Evolutionary conservation across 2,329 filamentous ascomycete genomes (phyloP).

Genomic region (Cladosporium sp.): DNA sequence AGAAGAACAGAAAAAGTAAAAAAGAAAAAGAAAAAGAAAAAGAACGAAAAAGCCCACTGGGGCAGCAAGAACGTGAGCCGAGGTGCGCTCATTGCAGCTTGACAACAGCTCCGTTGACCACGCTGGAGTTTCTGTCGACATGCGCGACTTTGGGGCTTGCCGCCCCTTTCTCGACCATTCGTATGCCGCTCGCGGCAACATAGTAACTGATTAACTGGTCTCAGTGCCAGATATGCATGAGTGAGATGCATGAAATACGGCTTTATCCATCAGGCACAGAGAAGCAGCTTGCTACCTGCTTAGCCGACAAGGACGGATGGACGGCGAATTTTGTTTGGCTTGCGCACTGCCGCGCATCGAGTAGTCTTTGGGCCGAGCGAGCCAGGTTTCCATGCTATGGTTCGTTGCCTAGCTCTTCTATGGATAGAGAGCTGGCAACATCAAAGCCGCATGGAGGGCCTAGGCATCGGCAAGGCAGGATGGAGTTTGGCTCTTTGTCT

Average conservation of each 20-base stretch:
- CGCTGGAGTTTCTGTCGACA: no score
- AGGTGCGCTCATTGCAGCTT: no score
- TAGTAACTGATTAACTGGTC: no score
- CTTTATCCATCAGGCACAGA: no score
- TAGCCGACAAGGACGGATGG: neutral
- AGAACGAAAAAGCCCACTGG: neutral
- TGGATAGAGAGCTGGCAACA: neutral
- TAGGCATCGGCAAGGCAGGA: neutral
- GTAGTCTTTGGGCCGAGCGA: neutral
- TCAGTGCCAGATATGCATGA: no score
- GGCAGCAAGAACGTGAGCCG: no score
- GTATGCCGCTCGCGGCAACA: no score
- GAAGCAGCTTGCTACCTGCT: neutral
- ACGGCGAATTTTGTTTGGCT: neutral
- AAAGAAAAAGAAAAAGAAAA: neutral
- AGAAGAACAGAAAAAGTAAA: neutral
- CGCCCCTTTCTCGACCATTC: no score
- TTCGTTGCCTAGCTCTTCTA: neutral
- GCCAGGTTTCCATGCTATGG: neutral
- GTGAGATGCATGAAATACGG: no score
- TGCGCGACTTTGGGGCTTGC: no score
- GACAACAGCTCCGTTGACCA: no score
- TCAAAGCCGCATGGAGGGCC: neutral
- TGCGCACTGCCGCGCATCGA: constrained; percentile 3
- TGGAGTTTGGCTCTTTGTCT: neutral